These are phyloP conservation scores for Fusarium globosum DNA, from an alignment of 2,329 filamentous ascomycete genomes.

Conservation along the genomic window DNA sequence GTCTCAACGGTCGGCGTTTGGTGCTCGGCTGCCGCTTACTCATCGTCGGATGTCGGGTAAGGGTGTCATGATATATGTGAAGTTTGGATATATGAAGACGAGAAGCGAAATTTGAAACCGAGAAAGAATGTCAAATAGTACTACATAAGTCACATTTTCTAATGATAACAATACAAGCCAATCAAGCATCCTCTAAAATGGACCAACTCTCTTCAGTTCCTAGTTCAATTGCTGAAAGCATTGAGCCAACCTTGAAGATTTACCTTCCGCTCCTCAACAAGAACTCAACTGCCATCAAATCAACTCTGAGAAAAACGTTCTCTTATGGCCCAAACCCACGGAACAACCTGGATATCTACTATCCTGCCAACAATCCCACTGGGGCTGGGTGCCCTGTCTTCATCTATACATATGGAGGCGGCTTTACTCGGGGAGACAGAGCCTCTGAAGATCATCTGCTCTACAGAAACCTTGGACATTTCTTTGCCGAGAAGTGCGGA, in stretches of 20 bases:
- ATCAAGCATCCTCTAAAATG: neutral
- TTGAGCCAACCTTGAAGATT: neutral
- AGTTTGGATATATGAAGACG: neutral
- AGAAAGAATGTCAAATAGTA: rapidly evolving
- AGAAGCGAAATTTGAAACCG: too few relatives aligned
- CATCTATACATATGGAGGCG: neutral
- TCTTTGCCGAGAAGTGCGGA: neutral
- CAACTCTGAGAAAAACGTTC: neutral
- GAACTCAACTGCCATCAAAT: neutral
- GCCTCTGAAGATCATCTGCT: neutral
- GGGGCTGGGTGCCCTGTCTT: neutral
- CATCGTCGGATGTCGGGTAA: neutral
- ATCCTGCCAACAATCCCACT: neutral
- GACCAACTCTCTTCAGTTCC: neutral
- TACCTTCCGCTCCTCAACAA: neutral
- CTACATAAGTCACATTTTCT: neutral
- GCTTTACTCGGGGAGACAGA: neutral
- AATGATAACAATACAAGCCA: neutral
- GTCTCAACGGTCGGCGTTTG: neutral
- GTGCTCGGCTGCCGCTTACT: neutral
- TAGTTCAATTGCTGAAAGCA: neutral
- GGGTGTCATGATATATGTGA: neutral
- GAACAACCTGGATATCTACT: neutral
- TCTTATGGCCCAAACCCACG: neutral
- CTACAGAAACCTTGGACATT: neutral